Evolutionary conservation across 140 eudicot genomes (phyloP), one percentile per base, ranked within the genome.

Genomic region (Bidens hawaiensis): DNA sequence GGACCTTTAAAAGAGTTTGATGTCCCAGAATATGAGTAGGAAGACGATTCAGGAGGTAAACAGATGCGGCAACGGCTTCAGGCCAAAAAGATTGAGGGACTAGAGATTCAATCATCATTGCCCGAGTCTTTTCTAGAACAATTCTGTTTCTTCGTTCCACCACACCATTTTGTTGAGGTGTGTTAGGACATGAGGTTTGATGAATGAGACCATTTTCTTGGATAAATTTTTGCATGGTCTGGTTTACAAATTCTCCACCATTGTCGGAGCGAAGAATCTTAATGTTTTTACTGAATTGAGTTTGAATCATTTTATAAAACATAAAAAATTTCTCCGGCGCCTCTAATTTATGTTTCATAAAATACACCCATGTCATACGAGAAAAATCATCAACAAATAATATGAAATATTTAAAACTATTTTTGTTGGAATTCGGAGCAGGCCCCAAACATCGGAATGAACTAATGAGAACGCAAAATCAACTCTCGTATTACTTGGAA

Each of bases 401-500:
- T n/a, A n/a, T n/a, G n/a, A n/a, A 57, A 6, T 57, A 57, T 57
- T 11, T 15, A 17, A 57, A 28, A 6, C 17, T 24, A 18, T 17
- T 57, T 1, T 57, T 57, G 4, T 7, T 57, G 1, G n/a, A 5
- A 17, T 57, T 16, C 31, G 63, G 63, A 0, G 63, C 63, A 7
- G 63, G n/a, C 46, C 63, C 63, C 63, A 57, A 2, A 57, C 63
- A 57, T 57, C 63, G 4, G 26, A 57, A 57, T 57, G 63, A 3
- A 57, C 31, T 8, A 57, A 31, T 6, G 45, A 57, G 10, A 57
- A 60, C 0, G 14, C 13, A 5, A 0, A 5, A 11, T 38, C 1
- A 21, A 60, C 65, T 1, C 33, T 11, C 3, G 65, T 60, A 5
- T 60, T 38, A 38, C 12, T 60, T 5, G 14, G 49, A 8, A 19